A percentile compares a stretch with the other conserved stretches of the same genome.
Conservation (phyloP, 306 rosid species). For the Rosa persica region DNA sequence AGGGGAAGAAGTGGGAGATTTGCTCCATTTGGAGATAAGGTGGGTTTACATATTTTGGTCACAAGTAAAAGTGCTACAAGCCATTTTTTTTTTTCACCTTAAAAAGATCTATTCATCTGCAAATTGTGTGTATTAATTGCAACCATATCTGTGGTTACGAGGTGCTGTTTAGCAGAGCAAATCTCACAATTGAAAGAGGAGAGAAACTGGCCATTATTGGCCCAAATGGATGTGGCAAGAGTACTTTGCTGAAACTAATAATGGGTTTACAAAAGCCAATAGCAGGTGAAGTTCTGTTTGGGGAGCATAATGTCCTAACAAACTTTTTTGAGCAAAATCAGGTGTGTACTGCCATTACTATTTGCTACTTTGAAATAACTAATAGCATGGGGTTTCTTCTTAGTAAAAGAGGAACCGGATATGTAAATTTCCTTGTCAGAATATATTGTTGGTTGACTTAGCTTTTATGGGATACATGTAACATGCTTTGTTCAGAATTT, state of each 20-base stretch:
- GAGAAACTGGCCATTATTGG: constrained; percentile 95
- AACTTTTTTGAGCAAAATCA: constrained; percentile 99
- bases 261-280: constrained; percentile 83
- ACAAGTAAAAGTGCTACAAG: background rate
- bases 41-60: constrained; percentile 31
- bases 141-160: constrained; percentile 38
- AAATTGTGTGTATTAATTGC: constrained; percentile 24
- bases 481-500: background rate
- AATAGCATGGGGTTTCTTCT: constrained; percentile 8
- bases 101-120: background rate
- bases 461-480: background rate
- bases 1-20: constrained; percentile 92
- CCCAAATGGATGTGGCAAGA: constrained; percentile 99
- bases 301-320: constrained; percentile 91
- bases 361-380: constrained; percentile 15
- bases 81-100: background rate
- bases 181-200: constrained; percentile 84
- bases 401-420: background rate
- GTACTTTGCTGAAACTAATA: constrained; percentile 85
- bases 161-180: constrained; percentile 76
- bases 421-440: background rate
- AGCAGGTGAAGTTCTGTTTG: constrained; percentile 77
- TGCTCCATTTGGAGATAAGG: constrained; percentile 79
- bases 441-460: constrained; percentile 24
- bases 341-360: constrained; percentile 41